Evolutionary conservation across 257 asterid species (phyloP).

Genomic region (Solanum ossicruentum): DNA sequence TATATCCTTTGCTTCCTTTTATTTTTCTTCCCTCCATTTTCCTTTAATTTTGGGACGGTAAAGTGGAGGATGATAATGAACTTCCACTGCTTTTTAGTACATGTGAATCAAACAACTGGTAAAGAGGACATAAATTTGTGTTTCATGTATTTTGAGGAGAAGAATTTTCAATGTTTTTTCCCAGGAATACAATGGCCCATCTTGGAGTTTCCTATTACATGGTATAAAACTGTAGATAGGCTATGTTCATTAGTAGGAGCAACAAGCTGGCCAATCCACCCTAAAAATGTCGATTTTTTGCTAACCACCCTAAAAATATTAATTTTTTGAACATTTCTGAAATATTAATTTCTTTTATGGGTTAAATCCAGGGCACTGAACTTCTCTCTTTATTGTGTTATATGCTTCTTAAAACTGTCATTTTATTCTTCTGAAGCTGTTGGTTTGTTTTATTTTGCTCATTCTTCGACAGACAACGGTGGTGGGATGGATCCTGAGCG

Average conservation of each 20-base stretch:
- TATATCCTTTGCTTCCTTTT: not conserved
- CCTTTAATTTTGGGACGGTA: not conserved
- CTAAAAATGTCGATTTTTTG: not conserved
- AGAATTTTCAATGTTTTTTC: not conserved
- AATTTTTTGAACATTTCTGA: not conserved
- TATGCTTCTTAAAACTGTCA: not conserved
- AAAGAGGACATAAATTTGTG: not conserved
- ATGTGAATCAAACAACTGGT: not conserved
- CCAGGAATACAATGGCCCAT: not conserved
- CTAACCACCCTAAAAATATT: not conserved
- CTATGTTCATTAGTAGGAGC: not conserved
- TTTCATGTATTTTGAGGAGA: not conserved
- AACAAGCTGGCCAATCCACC: not conserved
- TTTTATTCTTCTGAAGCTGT: not conserved
- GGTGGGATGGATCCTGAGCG: conserved; percentile 94
- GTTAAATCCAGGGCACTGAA: not conserved
- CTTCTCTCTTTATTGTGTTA: not conserved
- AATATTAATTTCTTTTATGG: not conserved
- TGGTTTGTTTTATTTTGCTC: not conserved
- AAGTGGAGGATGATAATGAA: not conserved
- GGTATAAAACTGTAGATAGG: not conserved
- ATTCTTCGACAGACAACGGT: conserved; percentile 52
- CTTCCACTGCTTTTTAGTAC: not conserved
- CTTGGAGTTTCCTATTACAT: not conserved
- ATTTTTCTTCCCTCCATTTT: not conserved